Conservation (phyloP, 345 rosid species). For the Gossypium turneri region DNA sequence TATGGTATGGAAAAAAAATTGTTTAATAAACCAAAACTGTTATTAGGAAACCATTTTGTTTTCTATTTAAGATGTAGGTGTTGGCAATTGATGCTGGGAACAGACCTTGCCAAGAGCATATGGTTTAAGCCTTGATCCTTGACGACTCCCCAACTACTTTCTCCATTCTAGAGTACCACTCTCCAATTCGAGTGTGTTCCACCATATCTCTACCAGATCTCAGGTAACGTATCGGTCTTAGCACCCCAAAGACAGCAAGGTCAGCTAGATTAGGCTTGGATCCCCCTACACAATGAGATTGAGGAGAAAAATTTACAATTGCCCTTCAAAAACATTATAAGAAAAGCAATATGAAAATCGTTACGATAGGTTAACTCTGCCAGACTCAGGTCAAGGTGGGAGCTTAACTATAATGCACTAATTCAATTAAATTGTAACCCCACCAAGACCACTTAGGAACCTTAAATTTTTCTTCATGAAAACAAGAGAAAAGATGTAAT, state of each 20-base stretch:
- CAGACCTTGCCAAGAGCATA: not conserved
- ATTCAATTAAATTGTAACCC: not conserved
- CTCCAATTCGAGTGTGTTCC: slow-evolving; percentile 61
- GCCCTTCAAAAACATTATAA: not conserved
- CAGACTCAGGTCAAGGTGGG: not conserved
- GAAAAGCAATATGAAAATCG: not conserved
- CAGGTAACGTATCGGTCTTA: slow-evolving; percentile 61
- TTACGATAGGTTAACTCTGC: not conserved
- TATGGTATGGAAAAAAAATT: not conserved
- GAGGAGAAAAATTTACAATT: not conserved
- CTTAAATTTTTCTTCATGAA: not conserved
- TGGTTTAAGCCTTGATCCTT: slow-evolving; percentile 32
- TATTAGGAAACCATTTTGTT: not conserved
- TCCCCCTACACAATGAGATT: slow-evolving; percentile 36
- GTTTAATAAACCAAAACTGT: slow-evolving; percentile 3
- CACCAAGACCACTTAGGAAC: not conserved
- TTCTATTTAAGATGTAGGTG: not conserved
- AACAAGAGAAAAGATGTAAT: not conserved
- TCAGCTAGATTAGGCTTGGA: slow-evolving; percentile 61
- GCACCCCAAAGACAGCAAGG: slow-evolving; percentile 61
- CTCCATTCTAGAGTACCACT: slow-evolving; percentile 71
- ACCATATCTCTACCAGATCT: slow-evolving; percentile 67
- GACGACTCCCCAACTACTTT: slow-evolving; percentile 43
- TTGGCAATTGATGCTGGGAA: not conserved
- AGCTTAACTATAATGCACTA: not conserved